Evolutionary conservation across 78 protist genomes (phyloP), one percentile per base, ranked within the genome.

Genomic region (Dictyostelium purpureum): DNA sequence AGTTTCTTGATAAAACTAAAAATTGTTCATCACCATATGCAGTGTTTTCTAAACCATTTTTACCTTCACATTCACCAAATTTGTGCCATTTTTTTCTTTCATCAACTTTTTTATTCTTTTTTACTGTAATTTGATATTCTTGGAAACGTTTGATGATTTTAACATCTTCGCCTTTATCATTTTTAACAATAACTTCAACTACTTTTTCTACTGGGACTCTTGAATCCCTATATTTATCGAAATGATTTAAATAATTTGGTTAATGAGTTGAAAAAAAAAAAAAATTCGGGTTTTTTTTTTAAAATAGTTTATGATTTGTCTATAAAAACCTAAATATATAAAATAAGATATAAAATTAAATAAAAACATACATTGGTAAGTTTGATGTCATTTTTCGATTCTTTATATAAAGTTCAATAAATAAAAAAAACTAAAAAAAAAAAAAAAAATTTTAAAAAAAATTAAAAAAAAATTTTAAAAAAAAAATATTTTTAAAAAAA

Each of bases 121-220:
- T 73, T 6, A 85, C 91, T 28, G 52, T 40, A 12, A 85, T 74
- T 85, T 73, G 81, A 47, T 73, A 85, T 47, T 85, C 91, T 49
- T 69, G 77, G 40, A 47, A 85, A 57, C 80, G 70, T 61, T 70
- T 85, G 5, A 59, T 85, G 51, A 85, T 63, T 73, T 59, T 85
- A 59, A 85, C 81, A 26, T 85, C 91, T 73, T 70, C 91, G 43
- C 91, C 91, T 77, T 85, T 85, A 16, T 85, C 91, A 73, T 85
- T 73, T 52, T 85, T 85, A 7, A 85, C 91, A 11, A 85, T 71
- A 45, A 73, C 54, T 42, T 85, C 91, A 28, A 16, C 54, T 31
- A 75, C 70, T n/a, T 85, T 85, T 73, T 85, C 91, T 28, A 54
- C 43, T 51, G 79, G 74, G 42, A 61, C 90, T 69, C 69, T 61